Percentiles rank a stretch among this genome's conserved stretches.
phyloP scores from a whole-genome alignment of 345 rosid genomes.

The Citrus trifoliata region DNA sequence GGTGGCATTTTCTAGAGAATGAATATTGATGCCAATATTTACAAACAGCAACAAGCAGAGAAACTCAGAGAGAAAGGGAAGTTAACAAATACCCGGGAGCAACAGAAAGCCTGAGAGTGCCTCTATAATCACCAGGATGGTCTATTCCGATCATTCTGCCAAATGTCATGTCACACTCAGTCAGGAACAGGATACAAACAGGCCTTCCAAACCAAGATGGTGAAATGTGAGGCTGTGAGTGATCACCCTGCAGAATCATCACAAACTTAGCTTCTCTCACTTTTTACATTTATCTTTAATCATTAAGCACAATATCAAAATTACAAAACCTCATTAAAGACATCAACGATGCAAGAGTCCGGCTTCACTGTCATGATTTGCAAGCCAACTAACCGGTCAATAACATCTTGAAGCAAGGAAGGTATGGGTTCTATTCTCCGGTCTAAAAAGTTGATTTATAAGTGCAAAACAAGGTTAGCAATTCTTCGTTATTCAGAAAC shows the following conservation, averaged over 20 bases:
- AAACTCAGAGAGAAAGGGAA: not conserved
- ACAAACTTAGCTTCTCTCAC: slow-evolving; percentile 3
- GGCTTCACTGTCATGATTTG: slow-evolving; percentile 68
- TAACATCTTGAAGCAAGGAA: slow-evolving; percentile 64
- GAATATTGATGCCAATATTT: not conserved
- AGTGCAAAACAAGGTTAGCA: not conserved
- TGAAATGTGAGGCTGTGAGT: slow-evolving; percentile 76
- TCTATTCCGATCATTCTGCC: slow-evolving; percentile 58
- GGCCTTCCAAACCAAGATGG: slow-evolving; percentile 86
- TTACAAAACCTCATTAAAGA: slow-evolving; percentile 66
- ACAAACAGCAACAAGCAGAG: not conserved
- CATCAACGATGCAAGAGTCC: slow-evolving; percentile 79
- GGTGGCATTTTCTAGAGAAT: not conserved
- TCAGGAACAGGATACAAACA: slow-evolving; percentile 59
- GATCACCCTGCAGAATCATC: slow-evolving; percentile 64
- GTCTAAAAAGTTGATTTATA: slow-evolving; percentile 40
- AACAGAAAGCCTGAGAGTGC: slow-evolving; percentile 76
- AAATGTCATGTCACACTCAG: slow-evolving; percentile 78
- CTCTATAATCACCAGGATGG: slow-evolving; percentile 78
- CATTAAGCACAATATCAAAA: not conserved
- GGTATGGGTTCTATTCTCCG: slow-evolving; percentile 68
- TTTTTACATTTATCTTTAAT: not conserved
- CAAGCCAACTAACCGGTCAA: slow-evolving; percentile 56
- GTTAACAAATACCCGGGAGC: slow-evolving; percentile 68
- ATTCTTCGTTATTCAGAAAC: not conserved